Evolutionary conservation across 768 basidiomycete genomes (phyloP).

Genomic region (Russula abietina): DNA sequence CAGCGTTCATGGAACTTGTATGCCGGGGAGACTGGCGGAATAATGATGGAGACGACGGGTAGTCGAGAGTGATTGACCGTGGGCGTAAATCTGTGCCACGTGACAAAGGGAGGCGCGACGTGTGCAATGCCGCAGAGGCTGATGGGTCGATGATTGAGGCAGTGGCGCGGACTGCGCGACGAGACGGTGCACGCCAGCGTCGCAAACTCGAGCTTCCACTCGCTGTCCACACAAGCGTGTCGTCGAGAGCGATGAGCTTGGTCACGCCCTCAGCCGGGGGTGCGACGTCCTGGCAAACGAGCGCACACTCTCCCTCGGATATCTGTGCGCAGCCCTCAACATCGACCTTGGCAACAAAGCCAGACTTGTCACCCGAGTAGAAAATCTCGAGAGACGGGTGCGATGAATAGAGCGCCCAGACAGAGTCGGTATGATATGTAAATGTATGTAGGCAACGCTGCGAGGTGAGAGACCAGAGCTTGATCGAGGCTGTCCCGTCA

Average conservation of each 20-base stretch:
- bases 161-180: conserved; percentile 35
- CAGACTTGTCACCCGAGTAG: conserved; percentile 91
- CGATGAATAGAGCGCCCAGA: conserved; percentile 87
- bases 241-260: conserved; percentile 76
- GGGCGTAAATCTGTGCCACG: conserved; percentile 21
- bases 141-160: conserved; percentile 22
- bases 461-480: conserved; percentile 87
- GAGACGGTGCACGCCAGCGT: conserved; percentile 70
- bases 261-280: conserved; percentile 63
- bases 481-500: conserved; percentile 56
- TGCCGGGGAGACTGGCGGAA: conserved; percentile 27
- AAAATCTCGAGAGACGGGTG: conserved; percentile 85
- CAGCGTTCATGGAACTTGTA: conserved; percentile 23
- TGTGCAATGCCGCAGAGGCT: neutral
- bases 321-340: conserved; percentile 75
- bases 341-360: conserved; percentile 88
- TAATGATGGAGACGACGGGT: conserved; percentile 17
- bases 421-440: conserved; percentile 88
- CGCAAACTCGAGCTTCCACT: conserved; percentile 74
- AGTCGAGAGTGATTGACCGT: conserved; percentile 21
- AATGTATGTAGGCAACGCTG: conserved; percentile 95
- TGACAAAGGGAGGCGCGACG: conserved; percentile 14
- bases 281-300: conserved; percentile 60
- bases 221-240: conserved; percentile 85
- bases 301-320: conserved; percentile 82